Evolutionary conservation across 192 early-diverging fungal genomes (phyloP), one percentile per base, ranked within the genome.

Genomic region (Spinellus fusiger): DNA sequence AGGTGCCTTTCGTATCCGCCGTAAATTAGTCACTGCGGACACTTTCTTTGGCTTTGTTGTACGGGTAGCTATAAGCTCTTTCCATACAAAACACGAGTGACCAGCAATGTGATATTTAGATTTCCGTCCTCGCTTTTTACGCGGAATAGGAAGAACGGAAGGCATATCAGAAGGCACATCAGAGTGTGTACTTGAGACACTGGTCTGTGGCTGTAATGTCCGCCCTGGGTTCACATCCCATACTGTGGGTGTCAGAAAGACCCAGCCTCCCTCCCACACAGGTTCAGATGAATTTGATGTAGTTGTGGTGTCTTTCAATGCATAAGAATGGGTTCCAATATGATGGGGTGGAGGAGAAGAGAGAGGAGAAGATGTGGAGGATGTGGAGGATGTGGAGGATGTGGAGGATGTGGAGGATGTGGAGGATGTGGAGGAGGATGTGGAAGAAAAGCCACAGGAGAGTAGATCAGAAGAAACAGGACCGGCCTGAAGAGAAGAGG

Each of bases 61-160:
- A n/a, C 57, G 57, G 29, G 57, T 38, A 2, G 64, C 54, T 1
- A 56, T 65, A 10, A 65, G 56, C 13, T 69, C 66, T 33, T 54
- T 48, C 66, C 66, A 69, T 22, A 69, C 60, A 62, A 69, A 69
- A 13, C 66, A 69, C 26, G 66, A 60, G 27, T 69, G 61, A 29
- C 66, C 66, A 32, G 53, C 59, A 28, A 69, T 62, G 25, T 61
- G 66, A 15, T 61, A 56, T 26, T 69, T 69, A 15, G 66, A 60
- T 52, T 69, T 69, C 18, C 66, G 52, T 1, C 66, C 66, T 31
- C 66, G 60, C 54, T 69, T 69, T 48, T 69, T 69, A 22, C 54
- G 44, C 20, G 66, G 66, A 40, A 62, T 62, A 33, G 20, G 32
- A 18, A 37, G 28, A 7, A 10, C 22, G 23, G 54, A n/a, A 20